Evolutionary conservation across 1,284 basidiomycete genomes (phyloP), one percentile per base, ranked within the genome.

Genomic region (Tremellales sp.): DNA sequence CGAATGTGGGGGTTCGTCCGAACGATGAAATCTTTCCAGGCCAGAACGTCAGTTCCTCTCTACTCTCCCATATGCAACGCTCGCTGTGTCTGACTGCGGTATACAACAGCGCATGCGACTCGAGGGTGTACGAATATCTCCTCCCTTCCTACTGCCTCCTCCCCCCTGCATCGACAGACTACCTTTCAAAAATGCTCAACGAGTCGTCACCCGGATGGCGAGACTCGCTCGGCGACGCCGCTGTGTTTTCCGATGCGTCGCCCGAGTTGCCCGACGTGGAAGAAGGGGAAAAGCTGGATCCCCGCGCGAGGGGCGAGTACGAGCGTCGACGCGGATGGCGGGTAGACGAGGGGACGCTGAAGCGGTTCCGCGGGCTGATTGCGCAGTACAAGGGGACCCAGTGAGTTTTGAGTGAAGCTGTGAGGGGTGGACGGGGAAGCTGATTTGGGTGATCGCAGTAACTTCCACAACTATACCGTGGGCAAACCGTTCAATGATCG

Each of bases 401-500:
- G 70, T 72, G 39, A 56, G 69, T 58, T 10, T 6, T 12, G 29
- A n/a, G n/a, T n/a, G n/a, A n/a, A n/a, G n/a, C n/a, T n/a, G n/a
- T n/a, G n/a, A n/a, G 16, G 12, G 10, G 1, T 21, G n/a, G 24
- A 24, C 9, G n/a, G 18, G n/a, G n/a, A n/a, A n/a, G 14, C 10
- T 19, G 35, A 19, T 37, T 37, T 12, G 35, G 35, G n/a, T n/a
- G 19, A 10, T 25, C 24, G 22, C 39, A 89, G 89, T 71, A 97
- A 98, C 71, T 99, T 95, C 70, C 91, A 97, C 74, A 98, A 98
- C 70, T 98, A 93, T 63, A 98, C 95, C 0, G 82, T 97, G 44
- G 86, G 84, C 8, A 83, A 87, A 48, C 86, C 88, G 38, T 91
- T 86, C 71, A 76, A 80, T 7, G 93, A 97, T 68, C 78, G 82